Evolutionary conservation across 345 rosid genomes (phyloP), one percentile per base, ranked within the genome.

Genomic region (Lepidium sativum): DNA sequence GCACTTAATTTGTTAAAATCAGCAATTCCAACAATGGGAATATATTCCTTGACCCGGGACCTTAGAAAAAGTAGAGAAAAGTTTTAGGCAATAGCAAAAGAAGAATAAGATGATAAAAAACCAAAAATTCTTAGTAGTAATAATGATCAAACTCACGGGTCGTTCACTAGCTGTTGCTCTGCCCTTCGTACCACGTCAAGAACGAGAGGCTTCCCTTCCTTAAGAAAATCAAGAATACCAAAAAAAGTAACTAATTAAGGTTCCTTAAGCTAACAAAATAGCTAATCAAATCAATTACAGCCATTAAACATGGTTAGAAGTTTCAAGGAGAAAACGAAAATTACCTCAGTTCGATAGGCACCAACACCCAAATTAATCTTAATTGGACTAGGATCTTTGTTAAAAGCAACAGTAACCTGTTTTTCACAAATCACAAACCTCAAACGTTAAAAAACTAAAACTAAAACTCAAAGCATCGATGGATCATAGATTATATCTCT

Each of bases 131-230:
- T n/a, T 21, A 17, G 20, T 39, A 13, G 17, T 51, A 25, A 33
- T 14, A 49, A 49, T 44, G 57, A 18, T 21, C 12, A 4, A 52
- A 44, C 83, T 83, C 69, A 85, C 99, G 39, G 41, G 45, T 94
- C 97, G 65, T 80, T 88, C 68, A 88, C 89, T 14, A 90, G 83
- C 48, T 63, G 80, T 59, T 83, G 92, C 81, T 90, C 99, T 5
- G 96, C 99, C 64, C 78, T 74, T 55, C 96, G 74, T 50, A 90
- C 97, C 1, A 86, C 95, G 60, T 82, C 81, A 40, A 90, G 75
- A 75, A 90, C 92, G 1, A 94, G 82, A 18, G 99, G 97, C 65
- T 86, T 90, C 65, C 96, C 97, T 86, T 94, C 97, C 99, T 90
- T 78, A 68, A 8, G n/a, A 73, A 51, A 44, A 6, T 3, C 59